These are phyloP conservation scores for Cystofilobasidium ferigula DNA, from an alignment of 768 basidiomycete genomes.

Conservation along the genomic window DNA sequence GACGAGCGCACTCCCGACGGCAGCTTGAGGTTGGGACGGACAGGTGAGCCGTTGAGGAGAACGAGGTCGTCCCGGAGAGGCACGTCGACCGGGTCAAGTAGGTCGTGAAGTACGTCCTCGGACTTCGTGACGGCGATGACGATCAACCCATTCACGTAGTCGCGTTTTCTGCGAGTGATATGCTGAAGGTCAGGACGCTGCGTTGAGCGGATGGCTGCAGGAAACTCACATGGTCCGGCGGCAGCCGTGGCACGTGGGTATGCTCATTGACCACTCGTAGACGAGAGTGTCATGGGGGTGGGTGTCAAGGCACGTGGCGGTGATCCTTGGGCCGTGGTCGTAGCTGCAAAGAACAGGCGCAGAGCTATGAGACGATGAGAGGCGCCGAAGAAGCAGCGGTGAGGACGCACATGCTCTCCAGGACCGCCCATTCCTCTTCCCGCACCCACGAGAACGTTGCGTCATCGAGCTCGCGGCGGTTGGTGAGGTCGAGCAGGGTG, in stretches of 20 bases:
- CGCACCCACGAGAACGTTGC: background rate
- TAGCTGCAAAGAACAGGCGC: background rate
- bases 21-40: constrained; percentile 1
- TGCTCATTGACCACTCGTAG: background rate
- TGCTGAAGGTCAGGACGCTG: no score
- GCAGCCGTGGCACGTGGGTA: background rate
- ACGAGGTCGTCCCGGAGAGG: no score
- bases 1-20: background rate
- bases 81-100: no score
- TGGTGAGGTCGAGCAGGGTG: constrained; percentile 8
- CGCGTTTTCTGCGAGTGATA: background rate
- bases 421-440: background rate
- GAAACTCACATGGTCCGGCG: background rate
- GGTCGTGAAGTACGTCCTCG: no score
- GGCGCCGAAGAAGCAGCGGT: background rate
- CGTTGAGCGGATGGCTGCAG: no score
- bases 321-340: background rate
- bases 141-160: constrained; percentile 5
- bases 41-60: no score
- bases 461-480: constrained; percentile 1
- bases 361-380: background rate
- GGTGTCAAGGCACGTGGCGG: background rate
- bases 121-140: background rate
- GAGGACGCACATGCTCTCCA: background rate
- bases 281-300: no score